These are phyloP conservation scores for Moniliophthora roreri DNA, from an alignment of 1,284 basidiomycete genomes.

Conservation along the genomic window DNA sequence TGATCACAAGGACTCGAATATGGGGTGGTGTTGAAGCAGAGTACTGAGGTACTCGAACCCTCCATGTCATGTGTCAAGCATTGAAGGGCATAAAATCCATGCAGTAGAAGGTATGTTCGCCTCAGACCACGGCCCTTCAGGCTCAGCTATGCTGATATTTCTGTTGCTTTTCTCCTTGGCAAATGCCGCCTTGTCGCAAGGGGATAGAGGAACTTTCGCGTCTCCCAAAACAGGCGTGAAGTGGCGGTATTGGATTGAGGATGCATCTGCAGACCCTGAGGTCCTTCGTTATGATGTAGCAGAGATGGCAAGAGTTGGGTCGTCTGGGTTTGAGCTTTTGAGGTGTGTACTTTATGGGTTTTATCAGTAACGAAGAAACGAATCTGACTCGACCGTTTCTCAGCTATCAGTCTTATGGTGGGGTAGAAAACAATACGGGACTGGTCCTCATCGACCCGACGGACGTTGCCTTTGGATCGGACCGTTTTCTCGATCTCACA, in stretches of 20 bases:
- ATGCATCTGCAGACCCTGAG: constrained; percentile 14
- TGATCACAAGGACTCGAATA: too few relatives aligned
- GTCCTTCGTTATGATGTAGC: constrained; percentile 14
- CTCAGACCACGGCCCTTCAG: too few relatives aligned
- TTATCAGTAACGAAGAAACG: background rate
- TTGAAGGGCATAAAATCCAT: too few relatives aligned
- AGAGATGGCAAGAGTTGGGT: constrained; percentile 16
- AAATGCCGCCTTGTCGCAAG: background rate
- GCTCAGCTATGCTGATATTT: too few relatives aligned
- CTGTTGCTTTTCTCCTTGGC: background rate
- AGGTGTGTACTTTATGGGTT: constrained; percentile 3
- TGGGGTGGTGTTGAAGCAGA: too few relatives aligned
- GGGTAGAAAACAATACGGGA: background rate
- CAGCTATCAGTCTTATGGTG: constrained; percentile 15
- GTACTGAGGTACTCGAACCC: too few relatives aligned
- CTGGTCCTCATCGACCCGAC: too few relatives aligned
- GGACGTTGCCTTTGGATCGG: constrained; percentile 19
- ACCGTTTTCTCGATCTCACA: constrained; percentile 16
- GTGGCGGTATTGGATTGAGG: constrained; percentile 21
- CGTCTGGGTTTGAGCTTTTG: constrained; percentile 16
- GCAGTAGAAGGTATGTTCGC: too few relatives aligned
- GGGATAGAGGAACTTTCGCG: constrained; percentile 5
- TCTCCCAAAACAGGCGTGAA: constrained; percentile 11
- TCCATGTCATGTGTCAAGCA: too few relatives aligned
- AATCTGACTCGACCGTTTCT: background rate